Conservation (phyloP, 805 yeast genomes). For the Metschnikowia lachancei region DNA sequence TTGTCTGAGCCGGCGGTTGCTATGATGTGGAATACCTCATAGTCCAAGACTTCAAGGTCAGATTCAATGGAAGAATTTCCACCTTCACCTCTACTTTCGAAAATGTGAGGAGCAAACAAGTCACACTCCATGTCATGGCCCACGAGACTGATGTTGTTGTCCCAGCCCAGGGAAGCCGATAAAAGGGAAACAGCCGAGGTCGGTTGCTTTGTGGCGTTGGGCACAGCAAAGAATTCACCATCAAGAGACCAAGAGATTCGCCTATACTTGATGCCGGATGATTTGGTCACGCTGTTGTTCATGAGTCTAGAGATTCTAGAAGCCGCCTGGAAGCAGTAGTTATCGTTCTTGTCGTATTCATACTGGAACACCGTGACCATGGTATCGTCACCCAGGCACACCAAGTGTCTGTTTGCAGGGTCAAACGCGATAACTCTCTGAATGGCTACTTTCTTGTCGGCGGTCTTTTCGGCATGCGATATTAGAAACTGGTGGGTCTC, state of each 20-base stretch:
- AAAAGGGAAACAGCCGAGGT: constrained; percentile 45
- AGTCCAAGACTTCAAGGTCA: constrained; percentile 17
- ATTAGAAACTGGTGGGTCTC: constrained; percentile 38
- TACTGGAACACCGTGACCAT: constrained; percentile 44
- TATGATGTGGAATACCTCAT: constrained; percentile 46
- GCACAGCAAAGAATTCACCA: constrained; percentile 48
- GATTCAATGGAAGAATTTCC: constrained; percentile 8
- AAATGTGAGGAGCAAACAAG: constrained; percentile 49
- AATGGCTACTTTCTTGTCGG: constrained; percentile 24
- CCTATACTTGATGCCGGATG: constrained; percentile 39
- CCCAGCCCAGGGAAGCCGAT: constrained; percentile 42
- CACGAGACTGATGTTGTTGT: constrained; percentile 41
- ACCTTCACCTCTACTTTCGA: constrained; percentile 16
- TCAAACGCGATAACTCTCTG: constrained; percentile 46
- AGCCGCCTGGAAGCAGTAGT: constrained; percentile 42
- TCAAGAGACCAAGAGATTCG: constrained; percentile 53
- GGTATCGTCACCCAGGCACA: constrained; percentile 52
- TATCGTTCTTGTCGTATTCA: constrained; percentile 22
- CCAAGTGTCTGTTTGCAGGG: constrained; percentile 40
- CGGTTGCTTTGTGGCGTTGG: constrained; percentile 51
- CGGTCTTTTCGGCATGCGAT: constrained; percentile 3
- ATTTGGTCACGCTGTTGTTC: constrained; percentile 32
- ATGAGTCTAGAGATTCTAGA: constrained; percentile 42
- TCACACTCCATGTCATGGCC: constrained; percentile 52
- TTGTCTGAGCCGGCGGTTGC: constrained; percentile 71